Conservation (phyloP, 1,284 basidiomycete genomes). For the Rhodotorula sp. region DNA sequence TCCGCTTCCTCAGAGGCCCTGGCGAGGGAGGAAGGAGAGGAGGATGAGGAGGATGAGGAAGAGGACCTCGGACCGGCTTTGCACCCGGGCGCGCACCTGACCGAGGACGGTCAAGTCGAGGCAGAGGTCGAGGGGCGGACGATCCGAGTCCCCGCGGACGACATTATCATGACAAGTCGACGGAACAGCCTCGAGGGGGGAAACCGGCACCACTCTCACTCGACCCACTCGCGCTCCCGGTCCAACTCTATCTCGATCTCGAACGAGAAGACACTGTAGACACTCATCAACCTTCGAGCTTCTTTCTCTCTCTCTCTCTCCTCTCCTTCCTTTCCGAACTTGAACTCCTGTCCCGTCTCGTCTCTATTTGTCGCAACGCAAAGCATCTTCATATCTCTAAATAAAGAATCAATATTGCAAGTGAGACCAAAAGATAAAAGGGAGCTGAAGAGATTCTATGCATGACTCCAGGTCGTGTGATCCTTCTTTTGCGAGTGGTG, state of each 20-base stretch:
- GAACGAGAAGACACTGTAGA: conserved; percentile 3
- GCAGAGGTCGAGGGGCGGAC: conserved; percentile 32
- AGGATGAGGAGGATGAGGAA: not conserved
- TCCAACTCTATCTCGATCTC: not conserved
- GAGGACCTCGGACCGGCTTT: conserved; percentile 41
- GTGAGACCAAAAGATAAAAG: not conserved
- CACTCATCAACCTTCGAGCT: not conserved
- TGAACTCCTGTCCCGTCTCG: too few species aligned
- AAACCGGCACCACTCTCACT: not conserved
- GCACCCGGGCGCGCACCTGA: conserved; percentile 36
- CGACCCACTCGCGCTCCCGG: not conserved
- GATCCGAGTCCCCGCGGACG: conserved; percentile 37
- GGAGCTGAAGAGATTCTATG: not conserved
- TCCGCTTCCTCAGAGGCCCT: not conserved
- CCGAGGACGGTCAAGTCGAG: conserved; percentile 40
- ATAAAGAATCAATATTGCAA: not conserved
- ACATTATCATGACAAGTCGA: conserved; percentile 21
- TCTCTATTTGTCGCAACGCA: too few species aligned
- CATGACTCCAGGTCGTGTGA: too few species aligned
- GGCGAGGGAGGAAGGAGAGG: not conserved
- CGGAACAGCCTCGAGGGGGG: conserved; percentile 4
- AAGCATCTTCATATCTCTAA: too few species aligned
- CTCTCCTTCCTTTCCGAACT: too few species aligned
- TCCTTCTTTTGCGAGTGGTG: not conserved
- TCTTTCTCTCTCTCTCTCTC: too few species aligned